Percentiles rank a stretch among this genome's conserved stretches.
Evolutionary conservation across 352 stramenopile species (phyloP).

Genomic region (Phytophthora fragariaefolia): DNA sequence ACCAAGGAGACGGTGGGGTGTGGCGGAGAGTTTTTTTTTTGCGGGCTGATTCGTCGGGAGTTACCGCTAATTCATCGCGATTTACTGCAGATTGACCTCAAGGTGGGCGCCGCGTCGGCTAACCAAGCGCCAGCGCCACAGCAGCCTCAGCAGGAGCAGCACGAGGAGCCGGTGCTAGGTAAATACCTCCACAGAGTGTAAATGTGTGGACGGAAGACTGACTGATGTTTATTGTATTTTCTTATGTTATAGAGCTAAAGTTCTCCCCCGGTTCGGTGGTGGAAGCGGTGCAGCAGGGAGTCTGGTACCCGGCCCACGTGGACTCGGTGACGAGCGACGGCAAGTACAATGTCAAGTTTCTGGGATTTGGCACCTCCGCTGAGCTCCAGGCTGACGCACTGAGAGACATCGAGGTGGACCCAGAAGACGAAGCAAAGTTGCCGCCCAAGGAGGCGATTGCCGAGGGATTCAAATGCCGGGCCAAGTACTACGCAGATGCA

Average conservation of each 20-base stretch:
- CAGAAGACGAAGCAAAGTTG: constrained; percentile 30
- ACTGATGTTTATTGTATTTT: constrained; percentile 3
- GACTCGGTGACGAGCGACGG: constrained; percentile 60
- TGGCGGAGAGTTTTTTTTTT: neutral
- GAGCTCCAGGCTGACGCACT: constrained; percentile 53
- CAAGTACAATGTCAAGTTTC: constrained; percentile 75
- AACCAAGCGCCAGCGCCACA: neutral
- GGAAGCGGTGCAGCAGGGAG: constrained; percentile 66
- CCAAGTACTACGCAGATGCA: constrained; percentile 85
- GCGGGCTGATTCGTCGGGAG: neutral
- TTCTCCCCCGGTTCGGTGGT: constrained; percentile 59
- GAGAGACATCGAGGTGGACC: constrained; percentile 48
- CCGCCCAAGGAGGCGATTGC: constrained; percentile 48
- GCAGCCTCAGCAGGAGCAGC: constrained; percentile 3
- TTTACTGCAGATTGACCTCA: constrained; percentile 46
- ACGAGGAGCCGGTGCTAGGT: constrained; percentile 19
- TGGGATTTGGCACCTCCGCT: constrained; percentile 74
- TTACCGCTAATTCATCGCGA: constrained; percentile 8
- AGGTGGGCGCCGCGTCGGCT: constrained; percentile 24
- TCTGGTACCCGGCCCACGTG: constrained; percentile 77
- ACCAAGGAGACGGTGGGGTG: constrained; percentile 77
- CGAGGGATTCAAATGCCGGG: constrained; percentile 68
- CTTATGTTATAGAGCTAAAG: constrained; percentile 32
- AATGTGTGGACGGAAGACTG: constrained; percentile 4
- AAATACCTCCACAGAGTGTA: neutral